Evolutionary conservation across 805 yeast species (phyloP).

Genomic region (Lipomyces mesembrius): DNA sequence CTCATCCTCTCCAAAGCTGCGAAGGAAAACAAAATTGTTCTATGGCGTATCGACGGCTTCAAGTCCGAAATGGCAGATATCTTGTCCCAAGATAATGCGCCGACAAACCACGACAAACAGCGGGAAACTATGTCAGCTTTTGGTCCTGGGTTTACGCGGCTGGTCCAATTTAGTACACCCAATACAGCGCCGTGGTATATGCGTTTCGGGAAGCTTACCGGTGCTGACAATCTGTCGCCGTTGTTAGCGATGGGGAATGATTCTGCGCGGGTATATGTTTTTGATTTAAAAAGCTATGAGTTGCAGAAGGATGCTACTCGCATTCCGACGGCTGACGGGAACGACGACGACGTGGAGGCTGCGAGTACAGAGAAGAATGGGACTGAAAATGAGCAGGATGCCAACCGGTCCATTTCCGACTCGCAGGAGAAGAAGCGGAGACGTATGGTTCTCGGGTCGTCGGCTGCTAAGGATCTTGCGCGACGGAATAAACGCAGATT

Average conservation of each 20-base stretch:
- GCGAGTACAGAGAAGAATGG: background rate
- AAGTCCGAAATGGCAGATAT: slow-evolving; percentile 21
- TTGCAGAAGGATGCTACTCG: background rate
- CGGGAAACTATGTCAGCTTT: slow-evolving; percentile 32
- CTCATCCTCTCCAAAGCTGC: slow-evolving; percentile 33
- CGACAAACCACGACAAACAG: slow-evolving; percentile 31
- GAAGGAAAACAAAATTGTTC: slow-evolving; percentile 29
- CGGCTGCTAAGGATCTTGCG: background rate
- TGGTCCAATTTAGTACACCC: slow-evolving; percentile 28
- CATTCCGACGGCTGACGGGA: slow-evolving; percentile 3
- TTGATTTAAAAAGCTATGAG: slow-evolving; percentile 21
- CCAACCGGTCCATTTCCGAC: background rate
- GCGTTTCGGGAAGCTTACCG: slow-evolving; percentile 30
- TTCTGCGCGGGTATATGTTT: slow-evolving; percentile 26
- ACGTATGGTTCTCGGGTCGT: background rate
- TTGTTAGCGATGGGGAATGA: slow-evolving; percentile 33
- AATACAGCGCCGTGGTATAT: slow-evolving; percentile 35
- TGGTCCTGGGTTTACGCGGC: slow-evolving; percentile 27
- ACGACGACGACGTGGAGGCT: background rate
- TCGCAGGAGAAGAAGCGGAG: background rate
- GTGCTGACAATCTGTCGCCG: slow-evolving; percentile 9
- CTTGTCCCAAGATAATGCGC: slow-evolving; percentile 29
- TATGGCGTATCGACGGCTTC: slow-evolving; percentile 34
- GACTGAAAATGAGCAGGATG: background rate
- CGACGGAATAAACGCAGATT: background rate